Evolutionary conservation across 2,329 filamentous ascomycete genomes (phyloP), one percentile per base, ranked within the genome.

Genomic region (Pestalotiopsis sp.): DNA sequence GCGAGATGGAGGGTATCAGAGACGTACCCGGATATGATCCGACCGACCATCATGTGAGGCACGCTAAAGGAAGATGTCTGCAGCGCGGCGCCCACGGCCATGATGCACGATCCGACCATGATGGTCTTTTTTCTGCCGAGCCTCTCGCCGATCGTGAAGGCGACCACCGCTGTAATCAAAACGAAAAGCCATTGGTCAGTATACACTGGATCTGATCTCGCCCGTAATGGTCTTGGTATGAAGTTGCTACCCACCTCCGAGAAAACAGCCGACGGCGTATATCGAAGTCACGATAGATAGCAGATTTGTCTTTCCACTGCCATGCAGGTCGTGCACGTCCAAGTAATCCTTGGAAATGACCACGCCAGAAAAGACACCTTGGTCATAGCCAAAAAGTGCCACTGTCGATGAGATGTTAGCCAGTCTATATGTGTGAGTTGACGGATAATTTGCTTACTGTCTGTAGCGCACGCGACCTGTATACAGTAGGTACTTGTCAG

Each of bases 331-430:
- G 64, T 73, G 68, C 3, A 71, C 71, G 13, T 64, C 41, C 17
- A 77, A 70, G 64, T 75, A 77, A 69, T 77, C 73, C 14, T 75
- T 70, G 3, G 70, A 73, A 45, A 77, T 72, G 25, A 77, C 69
- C 23, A 76, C 73, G 38, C 76, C 76, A 14, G 76, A 76, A 61
- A 78, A 79, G 3, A 79, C 74, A 25, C 77, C 77, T 70, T 77
- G 61, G 56, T 65, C 56, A 27, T 45, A 68, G 49, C 23, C 1
- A 62, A 39, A 63, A 1, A 63, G n/a, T 38, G 38, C 60, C 60
- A 63, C 57, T 59, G 25, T 14, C 11, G 25, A 14, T 1, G 45
- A 59, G 5, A 31, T 59, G 57, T 59, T 12, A 59, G 57, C 12
- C 5, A 20, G 3, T 41, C 5, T 38, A 2, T 12, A 13, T 6